Evolutionary conservation across 768 basidiomycete genomes (phyloP).

Genomic region (Rhodotorula kratochvilovae): DNA sequence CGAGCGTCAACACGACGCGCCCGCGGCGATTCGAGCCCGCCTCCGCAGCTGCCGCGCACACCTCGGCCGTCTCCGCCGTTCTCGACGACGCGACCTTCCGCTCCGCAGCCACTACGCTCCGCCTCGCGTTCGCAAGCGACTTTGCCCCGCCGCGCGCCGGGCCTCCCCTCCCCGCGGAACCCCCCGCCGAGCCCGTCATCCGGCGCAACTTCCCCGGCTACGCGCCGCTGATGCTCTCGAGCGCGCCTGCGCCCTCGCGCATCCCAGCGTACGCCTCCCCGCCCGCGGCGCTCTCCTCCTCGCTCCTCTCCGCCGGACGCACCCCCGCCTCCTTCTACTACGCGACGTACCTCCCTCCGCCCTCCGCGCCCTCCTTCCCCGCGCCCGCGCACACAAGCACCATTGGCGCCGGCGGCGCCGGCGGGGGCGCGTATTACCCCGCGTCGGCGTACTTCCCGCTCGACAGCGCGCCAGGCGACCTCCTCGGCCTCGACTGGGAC

Average conservation of each 20-base stretch:
- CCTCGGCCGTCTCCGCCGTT: too few species aligned
- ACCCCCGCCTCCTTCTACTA: not conserved
- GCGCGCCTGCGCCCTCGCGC: not conserved
- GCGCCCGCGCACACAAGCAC: not conserved
- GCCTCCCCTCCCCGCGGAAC: not conserved
- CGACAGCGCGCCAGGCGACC: slow-evolving; percentile 17
- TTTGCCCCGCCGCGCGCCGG: not conserved
- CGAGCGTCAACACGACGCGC: slow-evolving; percentile 21
- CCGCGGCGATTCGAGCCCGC: slow-evolving; percentile 2
- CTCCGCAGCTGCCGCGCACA: not conserved
- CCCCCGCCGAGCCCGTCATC: not conserved
- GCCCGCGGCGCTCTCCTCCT: not conserved
- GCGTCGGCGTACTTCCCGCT: slow-evolving; percentile 24
- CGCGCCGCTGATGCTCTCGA: not conserved
- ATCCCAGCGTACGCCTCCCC: not conserved
- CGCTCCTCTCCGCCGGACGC: not conserved
- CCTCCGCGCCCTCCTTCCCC: not conserved
- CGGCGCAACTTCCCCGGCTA: slow-evolving; percentile 14
- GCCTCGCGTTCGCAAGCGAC: too few species aligned
- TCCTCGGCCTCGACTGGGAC: slow-evolving; percentile 36
- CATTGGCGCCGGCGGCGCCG: too few species aligned
- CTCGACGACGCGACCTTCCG: too few species aligned
- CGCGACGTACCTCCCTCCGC: not conserved
- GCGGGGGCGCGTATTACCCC: not conserved
- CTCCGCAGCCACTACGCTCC: too few species aligned